Percentiles rank a stretch among this genome's conserved stretches.
Evolutionary conservation across 768 basidiomycete genomes (phyloP).

Genomic region (Hydnum rufescens): DNA sequence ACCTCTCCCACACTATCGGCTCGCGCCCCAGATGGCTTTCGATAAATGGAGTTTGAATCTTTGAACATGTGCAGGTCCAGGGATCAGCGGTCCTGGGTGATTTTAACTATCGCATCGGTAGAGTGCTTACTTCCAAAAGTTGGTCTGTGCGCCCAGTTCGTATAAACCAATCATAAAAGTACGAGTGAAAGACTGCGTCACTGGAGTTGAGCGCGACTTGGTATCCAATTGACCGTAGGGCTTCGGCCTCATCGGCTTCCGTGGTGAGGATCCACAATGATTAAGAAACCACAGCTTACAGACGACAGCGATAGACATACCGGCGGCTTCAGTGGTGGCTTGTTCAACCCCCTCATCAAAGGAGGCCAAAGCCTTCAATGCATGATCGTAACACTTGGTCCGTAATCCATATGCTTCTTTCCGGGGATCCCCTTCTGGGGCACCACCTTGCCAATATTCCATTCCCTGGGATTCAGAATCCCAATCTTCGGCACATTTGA

Average conservation of each 20-base stretch:
- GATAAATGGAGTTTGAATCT: conserved; percentile 76
- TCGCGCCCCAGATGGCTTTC: conserved; percentile 74
- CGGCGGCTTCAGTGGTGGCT: conserved; percentile 17
- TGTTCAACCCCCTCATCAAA: conserved; percentile 44
- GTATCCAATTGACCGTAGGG: conserved; percentile 68
- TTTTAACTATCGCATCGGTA: conserved; percentile 4
- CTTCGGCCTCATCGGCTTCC: conserved; percentile 39
- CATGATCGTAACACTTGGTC: conserved; percentile 57
- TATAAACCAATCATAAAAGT: conserved; percentile 89
- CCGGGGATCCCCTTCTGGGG: conserved; percentile 38
- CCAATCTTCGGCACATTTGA: conserved; percentile 58
- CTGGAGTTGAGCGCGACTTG: conserved; percentile 64
- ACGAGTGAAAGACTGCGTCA: conserved; percentile 88
- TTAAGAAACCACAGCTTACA: background rate
- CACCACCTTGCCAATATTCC: conserved; percentile 47
- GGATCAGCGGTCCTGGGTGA: conserved; percentile 2
- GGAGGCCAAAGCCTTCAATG: conserved; percentile 58
- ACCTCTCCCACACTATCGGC: conserved; percentile 60
- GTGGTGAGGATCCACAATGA: conserved; percentile 5
- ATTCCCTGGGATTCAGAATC: conserved; percentile 54
- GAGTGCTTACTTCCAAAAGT: conserved; percentile 56
- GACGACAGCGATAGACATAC: background rate
- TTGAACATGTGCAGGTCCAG: too few relatives aligned
- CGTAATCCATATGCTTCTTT: conserved; percentile 38
- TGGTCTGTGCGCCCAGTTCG: conserved; percentile 62